Base-by-base conservation (phyloP, 306 rosid genomes). In the Cajanus cajan region DNA sequence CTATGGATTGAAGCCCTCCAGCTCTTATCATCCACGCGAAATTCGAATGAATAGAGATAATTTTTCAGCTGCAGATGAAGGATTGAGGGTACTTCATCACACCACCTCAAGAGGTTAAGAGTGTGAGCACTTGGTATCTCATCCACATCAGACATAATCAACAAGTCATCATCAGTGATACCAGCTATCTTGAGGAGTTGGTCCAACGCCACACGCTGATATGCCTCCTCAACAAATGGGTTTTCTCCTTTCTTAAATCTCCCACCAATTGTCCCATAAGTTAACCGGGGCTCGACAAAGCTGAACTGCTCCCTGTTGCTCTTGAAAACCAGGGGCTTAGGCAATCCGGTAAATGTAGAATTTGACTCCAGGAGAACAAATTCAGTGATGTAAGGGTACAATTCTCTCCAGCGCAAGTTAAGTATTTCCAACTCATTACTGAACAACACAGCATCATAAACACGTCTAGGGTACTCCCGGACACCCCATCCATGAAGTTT, bases 81-180 rank as follows among this genome's bases (percentile, higher is more conserved):
- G 75, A 87, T 45, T 8, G 86, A 65, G 54, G 99, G 99, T 45
- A 87, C 78, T 59, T 93, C 96, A 74, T 93, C 97, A 84, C 99
- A 95, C 98, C 98, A 93, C 80, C 98, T 87, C 87, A 95, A 74
- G 71, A 95, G 99, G 77, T 95, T 84, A 50, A 95, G 91, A 22
- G 99, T 95, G 89, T 95, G 99, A 68, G 94, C 89, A 76, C 99
- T 95, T 37, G 99, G 99, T 80, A 95, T 95, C 92, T 95, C 99
- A 62, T 95, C 99, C 37, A 95, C 98, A 76, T 95, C 99, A 57
- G 99, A 95, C 99, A 95, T 95, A 34, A 95, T 93, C 90, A 95
- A 87, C 86, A 95, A 87, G 85, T 95, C 99, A 57, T 95, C 99
- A 16, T 95, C 97, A 9, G 92, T 79, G 71, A 95, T 95, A 43